Evolutionary conservation across 2,329 filamentous ascomycete genomes (phyloP).

Genomic region (Phyllosticta ampelicida): DNA sequence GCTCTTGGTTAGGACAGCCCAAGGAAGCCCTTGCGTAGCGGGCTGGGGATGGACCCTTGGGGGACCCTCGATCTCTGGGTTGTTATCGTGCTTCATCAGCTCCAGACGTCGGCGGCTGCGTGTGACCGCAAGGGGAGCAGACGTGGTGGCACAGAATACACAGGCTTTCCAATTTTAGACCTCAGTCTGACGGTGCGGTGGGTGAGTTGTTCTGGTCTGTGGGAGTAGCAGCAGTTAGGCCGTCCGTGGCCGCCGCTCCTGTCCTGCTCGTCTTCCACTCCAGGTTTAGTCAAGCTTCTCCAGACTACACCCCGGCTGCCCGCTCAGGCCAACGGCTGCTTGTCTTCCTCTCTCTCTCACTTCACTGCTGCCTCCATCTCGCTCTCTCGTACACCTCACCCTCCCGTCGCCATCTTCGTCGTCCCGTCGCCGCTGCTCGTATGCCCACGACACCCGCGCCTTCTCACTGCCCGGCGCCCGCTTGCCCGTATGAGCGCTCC

Average conservation of each 20-base stretch:
- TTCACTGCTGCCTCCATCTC: constrained; percentile 25
- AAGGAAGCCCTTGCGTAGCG: neutral
- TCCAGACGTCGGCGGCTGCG: neutral
- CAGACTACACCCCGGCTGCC: neutral
- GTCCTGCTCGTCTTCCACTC: neutral
- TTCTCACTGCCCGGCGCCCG: neutral
- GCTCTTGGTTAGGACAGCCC: neutral
- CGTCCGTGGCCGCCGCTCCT: neutral
- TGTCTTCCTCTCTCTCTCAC: neutral
- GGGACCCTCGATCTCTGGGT: neutral
- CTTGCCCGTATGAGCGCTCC: neutral
- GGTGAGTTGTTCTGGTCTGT: neutral
- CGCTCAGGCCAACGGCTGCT: neutral
- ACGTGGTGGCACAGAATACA: neutral
- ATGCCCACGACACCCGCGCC: neutral
- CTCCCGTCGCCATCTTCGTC: neutral
- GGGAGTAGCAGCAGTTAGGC: neutral
- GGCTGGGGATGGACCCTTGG: neutral
- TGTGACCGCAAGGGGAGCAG: neutral
- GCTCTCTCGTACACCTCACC: constrained; percentile 30
- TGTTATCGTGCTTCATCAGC: neutral
- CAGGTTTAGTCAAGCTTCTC: neutral
- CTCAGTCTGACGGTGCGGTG: neutral
- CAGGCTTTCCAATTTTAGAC: neutral
- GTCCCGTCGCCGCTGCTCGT: neutral